These are phyloP conservation scores for Astrocystis sublimbata DNA, from an alignment of 495 filamentous ascomycete genomes.

Conservation along the genomic window DNA sequence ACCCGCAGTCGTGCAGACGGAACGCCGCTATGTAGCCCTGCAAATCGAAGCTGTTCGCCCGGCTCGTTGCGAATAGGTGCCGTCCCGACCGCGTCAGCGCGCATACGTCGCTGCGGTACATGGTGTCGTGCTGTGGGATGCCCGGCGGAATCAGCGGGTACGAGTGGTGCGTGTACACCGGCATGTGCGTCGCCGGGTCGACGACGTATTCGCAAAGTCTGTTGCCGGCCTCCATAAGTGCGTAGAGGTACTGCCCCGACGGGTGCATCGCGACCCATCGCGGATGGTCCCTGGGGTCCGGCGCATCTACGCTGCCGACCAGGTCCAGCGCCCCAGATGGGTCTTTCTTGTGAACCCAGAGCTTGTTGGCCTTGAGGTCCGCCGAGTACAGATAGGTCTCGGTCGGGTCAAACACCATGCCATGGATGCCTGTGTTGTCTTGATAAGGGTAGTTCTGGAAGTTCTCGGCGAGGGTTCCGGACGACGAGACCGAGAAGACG, in stretches of 20 bases:
- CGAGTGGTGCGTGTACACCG: conserved; percentile 77
- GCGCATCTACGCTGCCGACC: conserved; percentile 70
- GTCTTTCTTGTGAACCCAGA: conserved; percentile 78
- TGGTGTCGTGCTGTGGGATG: conserved; percentile 49
- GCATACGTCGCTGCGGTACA: conserved; percentile 79
- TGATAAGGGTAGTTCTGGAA: conserved; percentile 80
- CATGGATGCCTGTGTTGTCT: conserved; percentile 75
- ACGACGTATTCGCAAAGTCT: conserved; percentile 76
- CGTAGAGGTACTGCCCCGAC: conserved; percentile 74
- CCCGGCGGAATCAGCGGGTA: conserved; percentile 78
- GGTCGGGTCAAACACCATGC: conserved; percentile 83
- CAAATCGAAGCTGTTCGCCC: conserved; percentile 70
- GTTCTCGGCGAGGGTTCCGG: conserved; percentile 64
- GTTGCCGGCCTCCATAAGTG: conserved; percentile 84
- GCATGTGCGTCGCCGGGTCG: conserved; percentile 70
- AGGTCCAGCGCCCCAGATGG: conserved; percentile 64
- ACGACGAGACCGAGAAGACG: conserved; percentile 66
- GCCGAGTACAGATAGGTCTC: conserved; percentile 86
- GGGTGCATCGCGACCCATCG: conserved; percentile 83
- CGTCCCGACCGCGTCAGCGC: conserved; percentile 63
- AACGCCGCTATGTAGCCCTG: conserved; percentile 82
- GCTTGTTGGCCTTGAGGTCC: conserved; percentile 79
- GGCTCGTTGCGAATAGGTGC: conserved; percentile 79
- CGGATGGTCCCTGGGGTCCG: conserved; percentile 69
- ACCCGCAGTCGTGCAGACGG: conserved; percentile 65